Conservation (phyloP, 176 grass and related monocot genomes). For the Aegilops speltoides region DNA sequence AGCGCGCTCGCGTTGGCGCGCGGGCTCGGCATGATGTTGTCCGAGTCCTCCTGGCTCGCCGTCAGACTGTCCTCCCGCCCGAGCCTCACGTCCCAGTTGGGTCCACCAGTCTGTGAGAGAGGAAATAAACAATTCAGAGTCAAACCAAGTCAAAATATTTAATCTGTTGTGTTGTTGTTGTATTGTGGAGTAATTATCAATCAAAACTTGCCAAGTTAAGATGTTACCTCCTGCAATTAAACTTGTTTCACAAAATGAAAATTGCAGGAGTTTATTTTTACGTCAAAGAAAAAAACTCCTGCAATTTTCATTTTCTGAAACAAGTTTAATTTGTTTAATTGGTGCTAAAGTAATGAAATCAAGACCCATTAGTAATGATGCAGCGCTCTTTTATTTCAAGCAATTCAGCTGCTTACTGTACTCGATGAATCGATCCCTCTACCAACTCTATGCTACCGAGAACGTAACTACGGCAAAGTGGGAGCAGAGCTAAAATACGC, state of each 20-base stretch:
- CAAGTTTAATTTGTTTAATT: neutral
- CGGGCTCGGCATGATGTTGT: constrained; percentile 81
- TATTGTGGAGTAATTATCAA: neutral
- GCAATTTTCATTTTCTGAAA: neutral
- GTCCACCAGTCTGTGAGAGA: constrained; percentile 69
- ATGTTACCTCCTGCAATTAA: neutral
- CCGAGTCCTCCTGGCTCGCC: constrained; percentile 75
- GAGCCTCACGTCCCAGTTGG: constrained; percentile 74
- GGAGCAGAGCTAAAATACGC: neutral
- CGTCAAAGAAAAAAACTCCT: neutral
- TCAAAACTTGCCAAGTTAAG: neutral
- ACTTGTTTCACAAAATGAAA: too few relatives aligned
- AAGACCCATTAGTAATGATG: neutral
- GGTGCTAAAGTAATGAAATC: neutral
- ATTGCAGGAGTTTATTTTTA: too few relatives aligned
- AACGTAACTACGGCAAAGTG: neutral
- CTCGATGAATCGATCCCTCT: too few relatives aligned
- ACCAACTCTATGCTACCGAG: neutral
- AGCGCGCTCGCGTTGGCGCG: constrained; percentile 69
- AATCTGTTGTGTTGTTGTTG: neutral
- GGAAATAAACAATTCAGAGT: neutral
- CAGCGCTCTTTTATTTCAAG: neutral
- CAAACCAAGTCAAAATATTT: neutral
- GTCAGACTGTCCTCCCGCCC: constrained; percentile 74
- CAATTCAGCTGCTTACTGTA: neutral